Conservation (phyloP, 108 stramenopile genomes). For the Pseudonitzschia multiseries region DNA sequence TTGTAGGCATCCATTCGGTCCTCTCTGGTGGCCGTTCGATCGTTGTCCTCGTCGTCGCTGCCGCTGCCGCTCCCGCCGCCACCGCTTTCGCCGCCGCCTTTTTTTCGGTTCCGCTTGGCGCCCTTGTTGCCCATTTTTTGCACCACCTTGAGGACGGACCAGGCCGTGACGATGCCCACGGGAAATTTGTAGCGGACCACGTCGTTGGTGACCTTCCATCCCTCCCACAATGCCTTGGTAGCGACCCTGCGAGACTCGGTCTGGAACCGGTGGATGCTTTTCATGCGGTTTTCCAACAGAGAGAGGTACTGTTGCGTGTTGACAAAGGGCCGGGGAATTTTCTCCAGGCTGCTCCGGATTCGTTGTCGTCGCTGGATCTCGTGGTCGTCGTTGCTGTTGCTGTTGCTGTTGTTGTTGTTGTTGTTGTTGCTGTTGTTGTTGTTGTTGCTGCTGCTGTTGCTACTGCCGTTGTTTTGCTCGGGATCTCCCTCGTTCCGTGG, state of each 20-base stretch:
- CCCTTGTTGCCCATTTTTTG: constrained; percentile 17
- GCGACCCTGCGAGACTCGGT: not conserved
- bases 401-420: no score
- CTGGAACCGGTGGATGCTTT: not conserved
- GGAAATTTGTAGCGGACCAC: constrained; percentile 65
- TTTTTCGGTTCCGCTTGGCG: constrained; percentile 36
- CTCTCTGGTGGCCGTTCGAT: not conserved
- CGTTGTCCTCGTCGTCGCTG: constrained; percentile 2
- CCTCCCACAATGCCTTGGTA: not conserved
- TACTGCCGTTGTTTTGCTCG: not conserved
- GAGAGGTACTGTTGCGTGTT: not conserved
- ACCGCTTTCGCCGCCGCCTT: not conserved
- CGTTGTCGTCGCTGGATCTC: not conserved
- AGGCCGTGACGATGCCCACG: constrained; percentile 62
- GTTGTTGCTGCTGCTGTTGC: no score
- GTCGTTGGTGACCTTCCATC: not conserved
- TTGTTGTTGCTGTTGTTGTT: no score
- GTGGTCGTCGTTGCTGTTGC: no score
- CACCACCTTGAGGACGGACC: constrained; percentile 31
- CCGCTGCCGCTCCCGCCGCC: not conserved
- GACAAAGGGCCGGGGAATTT: not conserved
- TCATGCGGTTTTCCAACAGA: not conserved
- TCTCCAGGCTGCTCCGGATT: no score
- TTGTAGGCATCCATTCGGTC: constrained; percentile 24
- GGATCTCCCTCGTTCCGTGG: not conserved